Conservation (phyloP, 805 yeast genomes). For the Lipomyces japonicus region DNA sequence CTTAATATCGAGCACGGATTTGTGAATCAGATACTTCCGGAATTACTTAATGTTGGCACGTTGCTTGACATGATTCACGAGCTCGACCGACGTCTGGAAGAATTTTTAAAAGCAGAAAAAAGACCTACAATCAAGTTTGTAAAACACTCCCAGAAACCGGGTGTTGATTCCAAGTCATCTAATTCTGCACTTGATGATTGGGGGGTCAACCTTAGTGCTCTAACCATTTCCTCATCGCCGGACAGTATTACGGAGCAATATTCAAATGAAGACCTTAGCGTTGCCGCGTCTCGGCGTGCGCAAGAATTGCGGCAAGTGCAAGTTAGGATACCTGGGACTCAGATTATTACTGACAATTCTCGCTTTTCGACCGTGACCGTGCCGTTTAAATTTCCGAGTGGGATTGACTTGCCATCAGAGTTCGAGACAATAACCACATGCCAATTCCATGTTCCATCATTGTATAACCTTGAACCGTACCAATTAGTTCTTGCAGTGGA, state of each 20-base stretch:
- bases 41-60: slow-evolving; percentile 43
- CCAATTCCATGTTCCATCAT: slow-evolving; percentile 23
- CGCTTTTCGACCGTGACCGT: slow-evolving; percentile 12
- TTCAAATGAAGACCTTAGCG: slow-evolving; percentile 8
- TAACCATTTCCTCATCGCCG: neutral
- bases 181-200: slow-evolving; percentile 15
- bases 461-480: slow-evolving; percentile 27
- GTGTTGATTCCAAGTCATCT: neutral
- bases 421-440: slow-evolving; percentile 1
- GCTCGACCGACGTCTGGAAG: slow-evolving; percentile 57
- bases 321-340: slow-evolving; percentile 14
- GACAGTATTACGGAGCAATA: slow-evolving; percentile 3
- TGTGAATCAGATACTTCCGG: slow-evolving; percentile 31
- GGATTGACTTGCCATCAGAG: neutral
- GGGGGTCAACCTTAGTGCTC: slow-evolving; percentile 14
- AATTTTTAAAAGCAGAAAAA: slow-evolving; percentile 55
- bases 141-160: neutral
- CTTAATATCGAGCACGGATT: slow-evolving; percentile 67
- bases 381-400: slow-evolving; percentile 9
- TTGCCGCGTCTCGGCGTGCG: slow-evolving; percentile 17
- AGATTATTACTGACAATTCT: slow-evolving; percentile 1
- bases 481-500: slow-evolving; percentile 3
- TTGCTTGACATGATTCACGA: slow-evolving; percentile 53
- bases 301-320: slow-evolving; percentile 21
- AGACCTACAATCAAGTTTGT: slow-evolving; percentile 51